phyloP scores from a whole-genome alignment of 2,329 filamentous ascomycete species.

The Beauveria varroae region DNA sequence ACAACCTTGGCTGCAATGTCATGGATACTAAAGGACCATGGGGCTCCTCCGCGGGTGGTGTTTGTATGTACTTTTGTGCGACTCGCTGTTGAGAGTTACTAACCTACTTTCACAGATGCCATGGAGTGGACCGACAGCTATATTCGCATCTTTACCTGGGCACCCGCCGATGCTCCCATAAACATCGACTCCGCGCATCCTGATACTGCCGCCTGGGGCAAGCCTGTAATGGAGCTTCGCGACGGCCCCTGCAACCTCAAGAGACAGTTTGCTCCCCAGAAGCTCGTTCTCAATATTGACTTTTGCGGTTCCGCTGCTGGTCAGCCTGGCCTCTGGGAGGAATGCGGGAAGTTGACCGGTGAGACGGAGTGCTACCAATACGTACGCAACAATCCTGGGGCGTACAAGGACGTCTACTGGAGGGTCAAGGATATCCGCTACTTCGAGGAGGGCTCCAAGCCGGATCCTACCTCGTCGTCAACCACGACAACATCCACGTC shows the following conservation, averaged over 20 bases:
- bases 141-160: constrained; percentile 61
- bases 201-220: constrained; percentile 20
- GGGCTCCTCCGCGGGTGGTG: constrained; percentile 29
- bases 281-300: constrained; percentile 20
- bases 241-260: constrained; percentile 21
- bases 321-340: neutral
- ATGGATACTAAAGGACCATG: constrained; percentile 31
- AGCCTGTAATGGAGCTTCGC: constrained; percentile 16
- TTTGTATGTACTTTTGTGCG: constrained; percentile 34
- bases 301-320: constrained; percentile 6
- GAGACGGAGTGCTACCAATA: constrained; percentile 27
- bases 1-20: constrained; percentile 35
- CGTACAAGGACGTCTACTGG: constrained; percentile 33
- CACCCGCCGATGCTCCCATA: constrained; percentile 43
- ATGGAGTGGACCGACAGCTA: constrained; percentile 53
- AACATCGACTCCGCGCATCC: constrained; percentile 40
- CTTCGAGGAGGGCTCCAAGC: constrained; percentile 18
- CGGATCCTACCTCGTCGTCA: constrained; percentile 18
- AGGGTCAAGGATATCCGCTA: constrained; percentile 37
- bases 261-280: constrained; percentile 21
- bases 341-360: constrained; percentile 19
- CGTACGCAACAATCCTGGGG: constrained; percentile 28
- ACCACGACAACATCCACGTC: constrained; percentile 11
- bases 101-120: constrained; percentile 33
- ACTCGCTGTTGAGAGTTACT: too few species aligned